Percentiles rank a stretch among this genome's conserved stretches.
phyloP scores from a whole-genome alignment of 106 monocot genomes.

The Dendrobium huoshanense region DNA sequence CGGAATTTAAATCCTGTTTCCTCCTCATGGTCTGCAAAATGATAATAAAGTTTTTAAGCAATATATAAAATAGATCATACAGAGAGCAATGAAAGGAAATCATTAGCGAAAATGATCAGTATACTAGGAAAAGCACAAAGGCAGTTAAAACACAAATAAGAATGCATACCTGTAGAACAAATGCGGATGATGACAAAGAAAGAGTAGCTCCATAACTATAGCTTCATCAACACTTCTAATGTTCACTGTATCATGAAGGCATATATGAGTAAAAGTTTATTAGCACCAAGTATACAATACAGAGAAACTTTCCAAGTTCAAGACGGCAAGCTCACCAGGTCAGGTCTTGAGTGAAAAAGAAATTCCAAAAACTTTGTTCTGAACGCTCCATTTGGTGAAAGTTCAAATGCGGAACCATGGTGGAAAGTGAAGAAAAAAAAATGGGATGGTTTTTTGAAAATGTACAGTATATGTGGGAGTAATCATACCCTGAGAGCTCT shows the following conservation, averaged over 20 bases:
- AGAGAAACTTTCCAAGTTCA: background rate
- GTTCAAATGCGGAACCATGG: conserved; percentile 99
- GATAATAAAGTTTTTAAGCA: too few species aligned
- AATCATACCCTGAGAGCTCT: conserved; percentile 44
- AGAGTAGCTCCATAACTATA: conserved; percentile 94
- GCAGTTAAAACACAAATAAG: too few species aligned
- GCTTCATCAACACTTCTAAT: conserved; percentile 70
- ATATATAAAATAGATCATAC: too few species aligned
- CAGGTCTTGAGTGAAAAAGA: conserved; percentile 91
- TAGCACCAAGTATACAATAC: background rate
- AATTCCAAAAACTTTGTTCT: conserved; percentile 93
- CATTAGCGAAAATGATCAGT: too few species aligned
- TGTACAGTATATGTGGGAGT: background rate
- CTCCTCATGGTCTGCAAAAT: too few species aligned
- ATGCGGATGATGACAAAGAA: conserved; percentile 97
- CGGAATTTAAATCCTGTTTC: too few species aligned
- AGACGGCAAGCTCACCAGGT: conserved; percentile 57
- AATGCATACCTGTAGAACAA: conserved; percentile 87
- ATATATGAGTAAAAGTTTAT: background rate
- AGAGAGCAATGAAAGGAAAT: too few species aligned
- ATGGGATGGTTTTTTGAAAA: too few species aligned
- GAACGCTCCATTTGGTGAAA: conserved; percentile 96
- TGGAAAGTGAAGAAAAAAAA: too few species aligned
- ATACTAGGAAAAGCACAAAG: too few species aligned
- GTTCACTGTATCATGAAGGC: background rate